Percentiles rank a stretch among this genome's conserved stretches.
Evolutionary conservation across 2,329 filamentous ascomycete species (phyloP).

Genomic region (Zymoseptoria passerinii): DNA sequence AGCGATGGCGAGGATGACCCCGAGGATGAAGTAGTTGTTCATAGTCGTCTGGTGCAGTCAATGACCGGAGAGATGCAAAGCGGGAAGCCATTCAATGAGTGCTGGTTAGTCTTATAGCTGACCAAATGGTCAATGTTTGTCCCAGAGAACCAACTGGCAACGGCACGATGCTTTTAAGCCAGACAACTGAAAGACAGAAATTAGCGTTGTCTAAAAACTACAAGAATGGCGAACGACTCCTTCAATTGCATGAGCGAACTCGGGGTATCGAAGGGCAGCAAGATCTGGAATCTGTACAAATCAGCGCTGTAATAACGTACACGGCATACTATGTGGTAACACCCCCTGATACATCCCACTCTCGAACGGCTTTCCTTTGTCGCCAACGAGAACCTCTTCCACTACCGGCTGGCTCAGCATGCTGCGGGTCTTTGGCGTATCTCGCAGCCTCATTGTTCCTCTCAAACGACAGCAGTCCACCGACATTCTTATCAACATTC

Average conservation of each 20-base stretch:
- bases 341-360: background rate
- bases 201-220: background rate
- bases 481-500: conserved; percentile 38
- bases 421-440: background rate
- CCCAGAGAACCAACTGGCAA: background rate
- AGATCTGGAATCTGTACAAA: background rate
- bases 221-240: background rate
- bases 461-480: conserved; percentile 16
- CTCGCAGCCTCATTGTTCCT: background rate
- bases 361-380: background rate
- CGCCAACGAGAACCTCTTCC: background rate
- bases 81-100: too few species aligned
- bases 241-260: background rate
- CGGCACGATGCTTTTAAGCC: background rate
- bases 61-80: background rate
- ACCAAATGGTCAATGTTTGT: background rate
- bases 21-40: background rate
- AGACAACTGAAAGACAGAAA: background rate
- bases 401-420: background rate
- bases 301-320: background rate
- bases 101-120: background rate
- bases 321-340: background rate
- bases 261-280: background rate
- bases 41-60: background rate
- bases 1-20: background rate